Evolutionary conservation across 2,329 filamentous ascomycete species (phyloP), one percentile per base, ranked within the genome.

Genomic region (Exophiala spinifera): DNA sequence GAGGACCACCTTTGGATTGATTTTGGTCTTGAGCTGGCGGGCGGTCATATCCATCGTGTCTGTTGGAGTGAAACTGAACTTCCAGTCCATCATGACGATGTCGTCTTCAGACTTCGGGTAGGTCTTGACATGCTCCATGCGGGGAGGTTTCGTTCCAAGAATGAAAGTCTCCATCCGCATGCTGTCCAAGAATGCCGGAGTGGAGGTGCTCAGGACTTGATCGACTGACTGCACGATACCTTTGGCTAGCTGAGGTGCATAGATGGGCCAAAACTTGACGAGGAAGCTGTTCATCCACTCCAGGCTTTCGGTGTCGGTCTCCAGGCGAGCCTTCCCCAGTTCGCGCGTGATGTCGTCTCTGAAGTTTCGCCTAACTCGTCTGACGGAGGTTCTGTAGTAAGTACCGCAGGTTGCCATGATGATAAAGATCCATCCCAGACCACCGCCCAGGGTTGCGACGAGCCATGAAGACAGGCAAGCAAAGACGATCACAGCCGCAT

Each of bases 221-320:
- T 99, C 94, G 45, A 97, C 94, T 0, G 91, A 91, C 70, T 86
- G 90, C 72, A 97, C 88, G 65, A 99, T 88, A 19, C 90, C 95
- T 63, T 94, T 85, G 57, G 91, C 92, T 11, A 99, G 82, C 8
- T 97, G 89, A 1, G 94, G 94, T 51, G 94, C 90, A 70, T 96
- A 97, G 66, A 99, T 99, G 59, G 94, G 94, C 94, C 94, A 99
- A 76, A 99, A 99, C 71, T 99, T 99, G 74, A 95, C 85, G 65
- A 99, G 71, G 75, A 99, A 99, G 64, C 90, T 95, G 78, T 99
- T 99, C 72, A 99, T 97, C 94, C 94, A 99, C 72, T 99, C 94
- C 46, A 99, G 78, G 53, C 88, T 94, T 73, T 99, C 94, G 21
- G 84, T 85, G 64, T 99, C 94, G 7, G 85, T 94, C 64, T 97